A percentile compares a stretch with the other conserved stretches of the same genome.
Evolutionary conservation across 345 rosid species (phyloP).

Genomic region (Eucalyptus microcorys): DNA sequence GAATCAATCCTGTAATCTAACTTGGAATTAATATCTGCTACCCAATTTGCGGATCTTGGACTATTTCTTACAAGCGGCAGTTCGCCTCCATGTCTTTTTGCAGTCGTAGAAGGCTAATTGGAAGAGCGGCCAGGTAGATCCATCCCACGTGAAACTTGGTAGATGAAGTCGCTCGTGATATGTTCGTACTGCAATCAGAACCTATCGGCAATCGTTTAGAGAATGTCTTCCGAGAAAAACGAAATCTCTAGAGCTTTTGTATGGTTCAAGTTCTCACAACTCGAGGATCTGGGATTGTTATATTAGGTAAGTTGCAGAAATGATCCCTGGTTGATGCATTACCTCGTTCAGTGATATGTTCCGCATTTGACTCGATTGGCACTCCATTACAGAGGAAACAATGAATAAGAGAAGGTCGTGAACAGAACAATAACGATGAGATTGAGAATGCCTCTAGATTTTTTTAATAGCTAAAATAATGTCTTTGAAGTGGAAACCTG

Average conservation of each 20-base stretch:
- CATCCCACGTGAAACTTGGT: neutral
- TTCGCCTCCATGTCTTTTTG: neutral
- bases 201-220: neutral
- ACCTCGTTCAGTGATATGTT: neutral
- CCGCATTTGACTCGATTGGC: neutral
- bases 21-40: neutral
- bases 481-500: neutral
- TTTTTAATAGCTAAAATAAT: neutral
- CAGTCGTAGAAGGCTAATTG: neutral
- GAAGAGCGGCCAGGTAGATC: neutral
- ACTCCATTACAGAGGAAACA: neutral
- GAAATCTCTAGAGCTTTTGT: neutral
- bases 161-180: neutral
- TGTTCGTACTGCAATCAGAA: neutral
- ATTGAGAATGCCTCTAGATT: neutral
- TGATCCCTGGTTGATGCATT: neutral
- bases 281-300: neutral
- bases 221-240: neutral
- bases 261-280: neutral
- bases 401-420: neutral
- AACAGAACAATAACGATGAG: neutral
- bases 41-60: neutral
- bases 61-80: neutral
- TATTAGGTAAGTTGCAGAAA: neutral
- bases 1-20: neutral